phyloP scores from a whole-genome alignment of 805 yeast genomes.

The Vanderwaltozyma tropicalis region DNA sequence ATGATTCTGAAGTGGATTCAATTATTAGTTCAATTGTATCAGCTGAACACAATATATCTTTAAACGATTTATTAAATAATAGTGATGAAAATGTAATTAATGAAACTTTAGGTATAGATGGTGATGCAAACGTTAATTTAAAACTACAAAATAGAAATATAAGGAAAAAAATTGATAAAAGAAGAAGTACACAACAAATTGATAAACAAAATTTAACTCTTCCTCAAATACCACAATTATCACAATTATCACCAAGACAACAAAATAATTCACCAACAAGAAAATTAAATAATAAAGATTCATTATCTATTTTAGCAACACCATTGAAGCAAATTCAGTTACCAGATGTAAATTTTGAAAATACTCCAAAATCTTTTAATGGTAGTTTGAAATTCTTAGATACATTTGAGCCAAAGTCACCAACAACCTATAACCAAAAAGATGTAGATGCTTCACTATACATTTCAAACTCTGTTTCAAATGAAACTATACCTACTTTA shows the following conservation, averaged over 20 bases:
- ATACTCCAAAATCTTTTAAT: conserved; percentile 9
- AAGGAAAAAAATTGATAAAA: conserved; percentile 2
- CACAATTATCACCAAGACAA: too few species aligned
- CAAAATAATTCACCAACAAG: too few species aligned
- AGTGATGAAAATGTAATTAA: conserved; percentile 12
- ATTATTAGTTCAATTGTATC: conserved; percentile 20
- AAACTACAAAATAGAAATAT: conserved; percentile 23
- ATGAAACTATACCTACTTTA: too few species aligned
- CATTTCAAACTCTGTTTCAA: too few species aligned
- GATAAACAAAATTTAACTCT: too few species aligned
- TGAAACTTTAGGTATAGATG: conserved; percentile 21
- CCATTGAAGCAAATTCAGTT: conserved; percentile 22
- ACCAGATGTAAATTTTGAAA: conserved; percentile 16
- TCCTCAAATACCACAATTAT: neutral
- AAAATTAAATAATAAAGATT: conserved; percentile 4
- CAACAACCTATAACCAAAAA: too few species aligned
- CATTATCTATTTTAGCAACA: conserved; percentile 18
- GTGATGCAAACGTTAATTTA: conserved; percentile 25
- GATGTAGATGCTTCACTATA: too few species aligned
- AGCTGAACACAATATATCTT: conserved; percentile 22
- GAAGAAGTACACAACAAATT: neutral
- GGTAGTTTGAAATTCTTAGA: conserved; percentile 21
- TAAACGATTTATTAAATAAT: conserved; percentile 9
- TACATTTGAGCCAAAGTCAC: conserved; percentile 5
- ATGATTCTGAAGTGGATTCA: conserved; percentile 1